Base-by-base conservation (phyloP, 495 filamentous ascomycete species). In the Mytilinidion resinicola region DNA sequence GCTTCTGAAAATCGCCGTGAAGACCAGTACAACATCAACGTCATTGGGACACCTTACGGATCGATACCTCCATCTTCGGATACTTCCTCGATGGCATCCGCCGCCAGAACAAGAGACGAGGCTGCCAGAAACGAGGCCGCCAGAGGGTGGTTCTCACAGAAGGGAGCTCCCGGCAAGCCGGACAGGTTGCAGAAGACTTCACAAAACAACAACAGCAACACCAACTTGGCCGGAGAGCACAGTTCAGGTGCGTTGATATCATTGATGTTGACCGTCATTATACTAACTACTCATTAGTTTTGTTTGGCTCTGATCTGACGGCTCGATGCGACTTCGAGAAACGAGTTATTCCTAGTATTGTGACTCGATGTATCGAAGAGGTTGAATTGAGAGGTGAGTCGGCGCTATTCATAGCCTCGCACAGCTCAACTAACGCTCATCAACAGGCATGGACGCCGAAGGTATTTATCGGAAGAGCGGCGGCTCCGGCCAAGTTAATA, bases 391-490 rank as follows among this genome's bases (percentile, higher is more conserved):
- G 95, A 72, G 83, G 82, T 82, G 70, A 53, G 76, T 65, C 12
- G 17, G 8, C 25, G 9, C 21, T 25, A 39, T 10, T 10, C 17
- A 15, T 33, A n/a, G 30, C 21, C 4, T 34, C 4, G 63, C 34
- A 57, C 55, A 48, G 41, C 20, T 1, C 19, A 12, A 11, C 17
- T 37, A 56, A n/a, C 2, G 20, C n/a, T n/a, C 19, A 9, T 49
- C 14, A 9, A n/a, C 55, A 84, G 93, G 93, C 43, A 96, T 99
- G 91, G 91, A 97, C 67, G 81, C 95, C 69, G 92, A 97, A 74
- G 95, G 95, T 51, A 95, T 99, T 62, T 99, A 99, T 76, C 85
- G 95, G 60, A 99, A 99, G 77, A 92, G 90, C 35, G 95, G 95
- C 50, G 92, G 91, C 64, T 86, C 85, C 55, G 86, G 86, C 1